Percentiles rank a stretch among this genome's conserved stretches.
phyloP scores from a whole-genome alignment of 352 stramenopile species.

The Halophytophthora polymorphica region DNA sequence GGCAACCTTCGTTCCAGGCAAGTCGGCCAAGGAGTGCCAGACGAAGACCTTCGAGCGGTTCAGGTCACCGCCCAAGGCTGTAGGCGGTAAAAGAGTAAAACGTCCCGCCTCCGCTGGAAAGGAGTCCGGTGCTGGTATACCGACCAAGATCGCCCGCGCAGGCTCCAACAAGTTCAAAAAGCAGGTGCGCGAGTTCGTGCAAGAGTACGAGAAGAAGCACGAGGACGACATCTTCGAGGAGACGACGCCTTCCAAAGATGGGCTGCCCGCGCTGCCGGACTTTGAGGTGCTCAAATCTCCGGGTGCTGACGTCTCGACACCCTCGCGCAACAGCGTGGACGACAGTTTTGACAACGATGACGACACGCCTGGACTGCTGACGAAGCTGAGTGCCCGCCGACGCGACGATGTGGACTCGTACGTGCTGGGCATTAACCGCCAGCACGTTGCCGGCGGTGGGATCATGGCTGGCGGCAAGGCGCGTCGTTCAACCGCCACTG shows the following conservation, averaged over 20 bases:
- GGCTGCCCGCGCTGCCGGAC: constrained; percentile 30
- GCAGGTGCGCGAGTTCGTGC: constrained; percentile 76
- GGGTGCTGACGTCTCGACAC: constrained; percentile 13
- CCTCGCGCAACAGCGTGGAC: constrained; percentile 30
- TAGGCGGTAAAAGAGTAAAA: constrained; percentile 26
- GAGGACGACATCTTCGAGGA: constrained; percentile 64
- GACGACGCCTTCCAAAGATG: constrained; percentile 44
- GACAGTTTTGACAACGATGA: constrained; percentile 50
- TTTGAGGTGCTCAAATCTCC: constrained; percentile 57
- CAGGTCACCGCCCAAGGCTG: constrained; percentile 35
- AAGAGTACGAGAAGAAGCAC: constrained; percentile 73
- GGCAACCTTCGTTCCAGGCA: constrained; percentile 48
- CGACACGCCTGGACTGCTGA: constrained; percentile 33
- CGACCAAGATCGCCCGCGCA: constrained; percentile 57
- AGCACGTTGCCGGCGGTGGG: constrained; percentile 34
- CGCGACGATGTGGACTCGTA: constrained; percentile 80
- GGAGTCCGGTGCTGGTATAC: constrained; percentile 9
- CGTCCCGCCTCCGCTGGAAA: constrained; percentile 11
- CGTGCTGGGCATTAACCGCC: constrained; percentile 59
- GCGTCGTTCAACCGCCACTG: constrained; percentile 20
- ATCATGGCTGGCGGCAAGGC: constrained; percentile 36
- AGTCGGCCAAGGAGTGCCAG: constrained; percentile 60
- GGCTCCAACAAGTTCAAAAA: constrained; percentile 83
- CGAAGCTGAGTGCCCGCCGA: constrained; percentile 52
- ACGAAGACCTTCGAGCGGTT: constrained; percentile 58